A percentile compares a stretch with the other conserved stretches of the same genome.
Conservation (phyloP, 2,329 filamentous ascomycete genomes). For the Fusarium denticulatum region DNA sequence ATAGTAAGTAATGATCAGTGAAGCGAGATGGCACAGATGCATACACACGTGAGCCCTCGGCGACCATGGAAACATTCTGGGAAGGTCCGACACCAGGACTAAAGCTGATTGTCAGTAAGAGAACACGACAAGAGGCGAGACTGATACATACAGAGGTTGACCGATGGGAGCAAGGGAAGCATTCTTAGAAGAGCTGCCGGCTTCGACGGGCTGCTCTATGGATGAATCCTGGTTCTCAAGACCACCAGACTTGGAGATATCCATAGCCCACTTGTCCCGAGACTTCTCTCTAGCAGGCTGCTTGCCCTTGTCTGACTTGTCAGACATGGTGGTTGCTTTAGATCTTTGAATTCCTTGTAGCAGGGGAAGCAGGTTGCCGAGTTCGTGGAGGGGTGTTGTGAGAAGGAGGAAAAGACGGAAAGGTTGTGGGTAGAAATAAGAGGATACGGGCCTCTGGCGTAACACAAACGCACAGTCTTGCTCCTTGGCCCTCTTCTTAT, state of each 20-base stretch:
- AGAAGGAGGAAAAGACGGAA: neutral
- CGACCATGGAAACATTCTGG: neutral
- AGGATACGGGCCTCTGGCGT: neutral
- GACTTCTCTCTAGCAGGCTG: neutral
- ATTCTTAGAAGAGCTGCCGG: neutral
- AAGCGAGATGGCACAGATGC: neutral
- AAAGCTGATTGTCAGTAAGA: neutral
- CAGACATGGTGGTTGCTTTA: neutral
- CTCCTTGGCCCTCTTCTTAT: neutral
- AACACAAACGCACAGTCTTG: neutral
- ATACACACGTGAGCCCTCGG: neutral
- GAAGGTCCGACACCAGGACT: neutral
- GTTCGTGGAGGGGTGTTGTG: neutral
- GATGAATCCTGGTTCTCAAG: neutral
- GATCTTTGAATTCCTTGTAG: neutral
- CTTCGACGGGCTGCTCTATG: neutral
- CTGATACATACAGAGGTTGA: neutral
- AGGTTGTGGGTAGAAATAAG: neutral
- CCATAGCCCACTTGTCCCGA: neutral
- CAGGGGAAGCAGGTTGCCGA: neutral
- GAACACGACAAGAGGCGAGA: neutral
- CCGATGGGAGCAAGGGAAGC: rapidly evolving
- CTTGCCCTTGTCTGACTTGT: neutral
- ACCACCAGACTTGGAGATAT: neutral
- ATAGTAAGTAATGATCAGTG: neutral